Conservation (phyloP, 176 grass and related monocot genomes). For the Oryza glumipatula region DNA sequence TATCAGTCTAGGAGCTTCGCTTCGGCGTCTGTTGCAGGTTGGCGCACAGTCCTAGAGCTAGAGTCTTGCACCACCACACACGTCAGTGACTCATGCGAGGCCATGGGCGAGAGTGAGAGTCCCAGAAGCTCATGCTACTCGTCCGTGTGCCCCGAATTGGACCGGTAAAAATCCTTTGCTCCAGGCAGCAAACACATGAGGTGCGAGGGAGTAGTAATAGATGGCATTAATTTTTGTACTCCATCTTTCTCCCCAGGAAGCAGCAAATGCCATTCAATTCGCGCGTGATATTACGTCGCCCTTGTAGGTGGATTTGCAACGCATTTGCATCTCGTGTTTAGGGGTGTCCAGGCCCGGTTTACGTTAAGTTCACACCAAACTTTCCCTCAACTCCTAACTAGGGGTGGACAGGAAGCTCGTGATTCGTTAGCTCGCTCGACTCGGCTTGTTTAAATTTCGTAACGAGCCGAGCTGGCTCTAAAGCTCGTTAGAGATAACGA, state of each 20-base stretch:
- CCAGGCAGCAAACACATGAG: background rate
- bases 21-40: slow-evolving; percentile 6
- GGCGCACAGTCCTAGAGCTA: background rate
- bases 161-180: background rate
- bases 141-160: background rate
- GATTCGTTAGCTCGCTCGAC: no score
- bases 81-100: background rate
- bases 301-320: background rate
- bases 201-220: background rate
- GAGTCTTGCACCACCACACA: background rate
- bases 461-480: no score
- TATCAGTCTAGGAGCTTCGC: slow-evolving; percentile 29
- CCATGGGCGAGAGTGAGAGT: background rate
- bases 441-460: no score
- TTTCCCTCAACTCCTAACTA: no score
- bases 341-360: no score
- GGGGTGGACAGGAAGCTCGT: no score
- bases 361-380: no score
- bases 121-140: no score
- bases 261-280: slow-evolving; percentile 34
- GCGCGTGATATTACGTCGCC: background rate
- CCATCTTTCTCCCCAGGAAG: background rate
- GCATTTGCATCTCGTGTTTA: background rate
- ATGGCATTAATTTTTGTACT: background rate
- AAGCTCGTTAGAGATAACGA: no score